Evolutionary conservation across 306 rosid genomes (phyloP), one percentile per base, ranked within the genome.

Genomic region (Casuarina glauca): DNA sequence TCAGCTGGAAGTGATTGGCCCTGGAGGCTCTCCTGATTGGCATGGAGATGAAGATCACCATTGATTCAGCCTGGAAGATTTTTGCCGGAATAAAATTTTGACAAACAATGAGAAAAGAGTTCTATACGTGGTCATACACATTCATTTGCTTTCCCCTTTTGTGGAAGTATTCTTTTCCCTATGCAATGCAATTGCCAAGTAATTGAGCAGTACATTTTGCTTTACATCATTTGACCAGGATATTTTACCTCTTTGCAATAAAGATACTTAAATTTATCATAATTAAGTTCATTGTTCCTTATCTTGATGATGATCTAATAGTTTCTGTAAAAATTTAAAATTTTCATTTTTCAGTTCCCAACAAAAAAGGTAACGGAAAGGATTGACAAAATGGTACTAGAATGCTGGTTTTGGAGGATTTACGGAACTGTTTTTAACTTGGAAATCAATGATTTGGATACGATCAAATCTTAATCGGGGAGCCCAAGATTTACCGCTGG

Each of bases 1-100:
- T 52, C 87, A 85, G 91, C 80, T 79, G 35, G 82, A 82, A 69
- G 88, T 87, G 51, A 79, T 80, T 52, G 87, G 86, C 45, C 82
- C 80, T 17, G 85, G 91, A 48, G 91, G 88, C 52, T 76, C 87
- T 36, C 88, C 87, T 0, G 86, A 81, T 73, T 86, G 84, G 54
- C 81, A 62, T 62, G 84, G 82, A 63, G 64, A 62, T 32, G 81
- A 79, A 45, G 80, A 79, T 38, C 88, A 84, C 68, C 82, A 73
- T 69, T 85, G 79, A 82, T 82, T 4, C 7, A 41, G 74, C 55
- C 19, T 52, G 69, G 70, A 70, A 62, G 41, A 15, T 49, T 50
- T 52, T 74, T 78, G 82, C 54, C 17, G 48, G 70, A 78, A 69
- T 73, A 78, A 82, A 53, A 50, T 3, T 69, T 79, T 38, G 41